Evolutionary conservation across 495 filamentous ascomycete genomes (phyloP).

Genomic region (Aspergillus nanangensis): DNA sequence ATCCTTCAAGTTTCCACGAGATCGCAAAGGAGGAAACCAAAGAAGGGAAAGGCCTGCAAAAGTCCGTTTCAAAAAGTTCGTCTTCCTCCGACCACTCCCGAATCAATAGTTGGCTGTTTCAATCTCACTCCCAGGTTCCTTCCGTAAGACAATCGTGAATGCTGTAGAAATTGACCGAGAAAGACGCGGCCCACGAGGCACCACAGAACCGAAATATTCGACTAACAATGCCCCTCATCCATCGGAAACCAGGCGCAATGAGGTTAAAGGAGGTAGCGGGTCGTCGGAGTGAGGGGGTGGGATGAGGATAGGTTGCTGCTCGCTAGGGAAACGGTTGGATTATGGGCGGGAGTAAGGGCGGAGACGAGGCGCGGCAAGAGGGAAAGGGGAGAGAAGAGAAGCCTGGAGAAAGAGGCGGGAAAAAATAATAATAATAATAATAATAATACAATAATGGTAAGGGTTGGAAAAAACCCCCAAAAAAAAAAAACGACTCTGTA

Average conservation of each 20-base stretch:
- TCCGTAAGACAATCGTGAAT: not conserved
- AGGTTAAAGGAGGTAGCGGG: not conserved
- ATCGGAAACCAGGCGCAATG: not conserved
- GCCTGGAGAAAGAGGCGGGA: constrained; percentile 15
- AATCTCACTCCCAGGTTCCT: too few species aligned
- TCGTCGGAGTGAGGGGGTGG: constrained; percentile 2
- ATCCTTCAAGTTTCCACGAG: constrained; percentile 25
- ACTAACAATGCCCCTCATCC: constrained; percentile 8
- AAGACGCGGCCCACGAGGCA: constrained; percentile 5
- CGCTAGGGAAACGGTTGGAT: constrained; percentile 5
- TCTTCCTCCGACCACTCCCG: not conserved
- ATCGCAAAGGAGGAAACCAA: constrained; percentile 3
- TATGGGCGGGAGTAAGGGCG: constrained; percentile 11
- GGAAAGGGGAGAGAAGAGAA: constrained; percentile 7
- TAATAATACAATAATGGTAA: too few species aligned
- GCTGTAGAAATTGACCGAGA: constrained; percentile 1
- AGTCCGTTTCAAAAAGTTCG: too few species aligned
- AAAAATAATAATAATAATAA: too few species aligned
- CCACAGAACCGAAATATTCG: constrained; percentile 6
- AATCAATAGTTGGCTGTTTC: too few species aligned
- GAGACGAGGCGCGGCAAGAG: constrained; percentile 2
- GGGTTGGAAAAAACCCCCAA: too few species aligned
- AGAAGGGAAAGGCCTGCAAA: constrained; percentile 6
- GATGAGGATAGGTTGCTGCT: not conserved
- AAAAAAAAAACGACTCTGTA: constrained; percentile 2